Base-by-base conservation (phyloP, 2,329 filamentous ascomycete species). In the Phaeoacremonium minimum region DNA sequence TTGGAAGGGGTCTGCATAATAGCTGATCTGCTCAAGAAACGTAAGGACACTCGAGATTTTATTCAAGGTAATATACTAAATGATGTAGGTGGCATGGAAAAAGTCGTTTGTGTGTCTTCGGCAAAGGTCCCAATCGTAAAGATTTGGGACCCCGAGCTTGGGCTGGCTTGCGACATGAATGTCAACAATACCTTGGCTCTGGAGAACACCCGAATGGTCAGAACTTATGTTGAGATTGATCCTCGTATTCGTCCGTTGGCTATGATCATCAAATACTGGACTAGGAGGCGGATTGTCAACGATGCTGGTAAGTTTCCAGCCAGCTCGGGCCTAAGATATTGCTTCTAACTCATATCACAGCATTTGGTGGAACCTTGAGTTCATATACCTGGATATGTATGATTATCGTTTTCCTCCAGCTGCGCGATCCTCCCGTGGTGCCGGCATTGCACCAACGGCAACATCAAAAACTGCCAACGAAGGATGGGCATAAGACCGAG, bases 371-470 rank as follows among this genome's bases (percentile, higher is more conserved):
- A 39, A 98, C 93, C 6, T 73, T 98, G 42, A 97, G 91, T 61
- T 98, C 93, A 14, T 98, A 98, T 57, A 96, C 93, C 15, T 98
- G 93, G 93, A 97, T 97, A 57, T 98, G 93, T 62, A 80, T 98
- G 73, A 95, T 97, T 48, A 85, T 98, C 56, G 94, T 89, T 49
- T 98, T 97, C 55, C 74, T 98, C 17, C 93, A 98, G 63, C 85
- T 88, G 35, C 81, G 89, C 50, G 75, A 84, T 41, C 86, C 88
- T 13, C 86, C 91, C 0, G 78, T 98, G 37, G 64, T 98, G 15
- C 93, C 93, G 4, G 80, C 86, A 13, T 71, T 98, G 20, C 93
- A 97, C 56, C 83, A 89, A 53, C 73, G 78, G 15, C 71, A 77
- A 5, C 74, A 83, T 47, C 69, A 81, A 46, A 78, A 78, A 48